Evolutionary conservation across 169 alveolate genomes (phyloP).

Genomic region (Plasmodium blacklocki): DNA sequence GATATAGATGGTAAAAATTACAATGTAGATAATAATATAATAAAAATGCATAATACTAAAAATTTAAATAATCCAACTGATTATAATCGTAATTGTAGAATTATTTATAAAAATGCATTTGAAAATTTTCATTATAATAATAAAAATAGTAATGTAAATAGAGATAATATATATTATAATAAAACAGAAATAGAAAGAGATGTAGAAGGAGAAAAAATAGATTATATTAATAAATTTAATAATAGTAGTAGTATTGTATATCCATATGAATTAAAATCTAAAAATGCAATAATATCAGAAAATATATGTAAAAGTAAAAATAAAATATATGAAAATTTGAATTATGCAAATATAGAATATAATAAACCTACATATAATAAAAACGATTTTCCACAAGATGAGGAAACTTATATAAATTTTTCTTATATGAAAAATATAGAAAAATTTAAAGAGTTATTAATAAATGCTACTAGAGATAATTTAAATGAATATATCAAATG

Average conservation of each 20-base stretch:
- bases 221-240: constrained; percentile 17
- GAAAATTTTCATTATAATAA: constrained; percentile 20
- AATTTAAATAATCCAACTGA: not conserved
- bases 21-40: constrained; percentile 9
- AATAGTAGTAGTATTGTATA: constrained; percentile 18
- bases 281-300: constrained; percentile 14
- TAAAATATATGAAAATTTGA: constrained; percentile 12
- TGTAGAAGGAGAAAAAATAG: constrained; percentile 8
- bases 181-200: not conserved
- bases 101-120: constrained; percentile 27
- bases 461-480: constrained; percentile 41
- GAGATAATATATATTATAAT: not conserved
- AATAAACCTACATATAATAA: constrained; percentile 20
- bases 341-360: constrained; percentile 23
- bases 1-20: not conserved
- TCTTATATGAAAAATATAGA: constrained; percentile 43
- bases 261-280: constrained; percentile 17
- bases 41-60: not conserved
- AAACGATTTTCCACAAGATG: constrained; percentile 10
- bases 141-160: constrained; percentile 18
- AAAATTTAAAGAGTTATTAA: constrained; percentile 54
- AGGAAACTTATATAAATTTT: constrained; percentile 8
- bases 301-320: constrained; percentile 25
- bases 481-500: constrained; percentile 70
- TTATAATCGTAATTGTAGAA: not conserved